These are phyloP conservation scores for Pseudotulostoma volvatum DNA, from an alignment of 495 filamentous ascomycete genomes.

Conservation along the genomic window DNA sequence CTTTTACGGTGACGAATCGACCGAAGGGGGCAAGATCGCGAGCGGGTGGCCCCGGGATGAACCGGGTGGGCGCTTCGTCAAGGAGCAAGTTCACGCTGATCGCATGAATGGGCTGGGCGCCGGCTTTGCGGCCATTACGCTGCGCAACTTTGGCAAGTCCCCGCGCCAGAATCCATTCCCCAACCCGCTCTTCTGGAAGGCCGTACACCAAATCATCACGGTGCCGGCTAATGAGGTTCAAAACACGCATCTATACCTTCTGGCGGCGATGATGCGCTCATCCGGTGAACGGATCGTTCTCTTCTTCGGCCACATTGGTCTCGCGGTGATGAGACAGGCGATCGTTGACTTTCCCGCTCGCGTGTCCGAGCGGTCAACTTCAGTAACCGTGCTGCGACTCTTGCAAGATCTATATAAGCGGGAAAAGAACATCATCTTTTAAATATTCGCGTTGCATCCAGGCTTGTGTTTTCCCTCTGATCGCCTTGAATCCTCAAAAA, in stretches of 20 bases:
- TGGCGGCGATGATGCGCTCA: conserved; percentile 59
- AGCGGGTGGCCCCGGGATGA: conserved; percentile 59
- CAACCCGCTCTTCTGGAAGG: conserved; percentile 61
- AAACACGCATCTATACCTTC: conserved; percentile 60
- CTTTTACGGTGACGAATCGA: conserved; percentile 59
- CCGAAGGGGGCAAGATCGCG: conserved; percentile 44
- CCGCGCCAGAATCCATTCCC: conserved; percentile 60
- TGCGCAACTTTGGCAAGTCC: conserved; percentile 63
- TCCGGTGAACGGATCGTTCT: conserved; percentile 54
- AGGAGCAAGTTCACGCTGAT: conserved; percentile 53
- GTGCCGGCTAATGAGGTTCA: conserved; percentile 49
- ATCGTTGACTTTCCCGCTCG: conserved; percentile 50
- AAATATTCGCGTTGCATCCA: too few relatives aligned
- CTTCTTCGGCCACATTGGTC: conserved; percentile 58
- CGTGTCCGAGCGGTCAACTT: conserved; percentile 32
- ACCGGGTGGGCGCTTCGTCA: conserved; percentile 35
- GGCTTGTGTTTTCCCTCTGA: too few relatives aligned
- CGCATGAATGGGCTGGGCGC: conserved; percentile 72
- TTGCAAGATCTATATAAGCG: conserved; percentile 40
- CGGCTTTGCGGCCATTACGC: conserved; percentile 64
- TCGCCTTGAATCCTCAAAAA: too few relatives aligned
- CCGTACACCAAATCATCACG: conserved; percentile 55
- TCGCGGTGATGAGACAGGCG: conserved; percentile 45
- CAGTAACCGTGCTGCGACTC: conserved; percentile 40
- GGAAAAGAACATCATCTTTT: conserved; percentile 40